Percentiles rank a stretch among this genome's conserved stretches.
phyloP scores from a whole-genome alignment of 257 asterid genomes.

The Ligustrum vulgare region DNA sequence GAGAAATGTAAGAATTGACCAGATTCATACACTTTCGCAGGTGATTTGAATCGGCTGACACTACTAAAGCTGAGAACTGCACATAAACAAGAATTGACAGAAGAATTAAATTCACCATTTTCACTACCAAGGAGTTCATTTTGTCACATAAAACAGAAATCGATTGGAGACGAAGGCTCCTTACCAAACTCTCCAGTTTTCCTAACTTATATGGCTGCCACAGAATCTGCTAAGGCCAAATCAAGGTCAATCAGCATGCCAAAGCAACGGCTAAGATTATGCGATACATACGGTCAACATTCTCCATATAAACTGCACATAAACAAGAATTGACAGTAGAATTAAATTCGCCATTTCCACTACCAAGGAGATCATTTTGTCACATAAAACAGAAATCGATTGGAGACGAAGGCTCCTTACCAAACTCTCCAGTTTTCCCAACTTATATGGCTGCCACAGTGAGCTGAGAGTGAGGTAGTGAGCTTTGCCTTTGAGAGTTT shows the following conservation, averaged over 20 bases:
- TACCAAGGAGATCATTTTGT: too few species aligned
- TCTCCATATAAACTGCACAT: slow-evolving; percentile 62
- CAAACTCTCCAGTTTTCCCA: too few species aligned
- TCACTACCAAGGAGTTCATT: slow-evolving; percentile 72
- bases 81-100: slow-evolving; percentile 41
- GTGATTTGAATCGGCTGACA: slow-evolving; percentile 31
- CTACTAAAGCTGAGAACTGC: slow-evolving; percentile 39
- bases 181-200: slow-evolving; percentile 59
- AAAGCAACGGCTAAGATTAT: slow-evolving; percentile 56
- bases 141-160: slow-evolving; percentile 51
- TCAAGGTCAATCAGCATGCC: slow-evolving; percentile 78
- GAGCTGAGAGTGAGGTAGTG: too few species aligned
- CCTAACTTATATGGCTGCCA: slow-evolving; percentile 79
- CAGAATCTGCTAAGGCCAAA: slow-evolving; percentile 88
- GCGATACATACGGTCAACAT: slow-evolving; percentile 56
- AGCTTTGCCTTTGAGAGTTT: too few species aligned
- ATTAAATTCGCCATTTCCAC: too few species aligned
- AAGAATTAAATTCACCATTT: slow-evolving; percentile 46
- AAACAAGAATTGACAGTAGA: too few species aligned
- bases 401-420: too few species aligned
- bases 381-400: too few species aligned
- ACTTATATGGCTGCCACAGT: too few species aligned
- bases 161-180: slow-evolving; percentile 55
- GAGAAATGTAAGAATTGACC: slow-evolving; percentile 36
- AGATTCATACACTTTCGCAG: slow-evolving; percentile 34